Evolutionary conservation across 2,329 filamentous ascomycete species (phyloP).

Genomic region (Alternaria sp.): DNA sequence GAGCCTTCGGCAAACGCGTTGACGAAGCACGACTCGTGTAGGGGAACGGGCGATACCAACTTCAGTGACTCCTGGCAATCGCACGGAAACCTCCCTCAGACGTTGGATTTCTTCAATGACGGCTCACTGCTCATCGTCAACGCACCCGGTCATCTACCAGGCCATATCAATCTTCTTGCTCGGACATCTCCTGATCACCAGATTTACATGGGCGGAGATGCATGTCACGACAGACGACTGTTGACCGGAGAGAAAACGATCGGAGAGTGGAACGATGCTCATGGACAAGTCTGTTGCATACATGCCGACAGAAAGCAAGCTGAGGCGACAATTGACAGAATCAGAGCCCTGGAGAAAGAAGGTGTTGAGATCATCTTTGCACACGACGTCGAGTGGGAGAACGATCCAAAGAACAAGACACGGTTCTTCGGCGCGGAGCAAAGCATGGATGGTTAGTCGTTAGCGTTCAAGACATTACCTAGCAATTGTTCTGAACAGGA

Average conservation of each 20-base stretch:
- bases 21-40: background rate
- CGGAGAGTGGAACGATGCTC: constrained; percentile 57
- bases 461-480: background rate
- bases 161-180: constrained; percentile 60
- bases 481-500: background rate
- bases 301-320: constrained; percentile 58
- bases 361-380: constrained; percentile 60
- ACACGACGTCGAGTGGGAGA: constrained; percentile 60
- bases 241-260: constrained; percentile 60
- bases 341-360: constrained; percentile 49
- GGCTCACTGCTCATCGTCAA: constrained; percentile 57
- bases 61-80: constrained; percentile 50
- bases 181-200: constrained; percentile 47
- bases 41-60: constrained; percentile 8
- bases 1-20: constrained; percentile 31
- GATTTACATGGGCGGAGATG: constrained; percentile 60
- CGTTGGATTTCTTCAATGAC: constrained; percentile 58
- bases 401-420: constrained; percentile 38
- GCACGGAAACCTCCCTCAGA: constrained; percentile 52
- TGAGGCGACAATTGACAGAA: constrained; percentile 52
- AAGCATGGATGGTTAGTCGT: background rate
- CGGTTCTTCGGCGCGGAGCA: constrained; percentile 34
- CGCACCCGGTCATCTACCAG: constrained; percentile 60
- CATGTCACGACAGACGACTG: constrained; percentile 61
- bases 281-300: constrained; percentile 57